Base-by-base conservation (phyloP, 2,329 filamentous ascomycete species). In the Westerdykella ornata region DNA sequence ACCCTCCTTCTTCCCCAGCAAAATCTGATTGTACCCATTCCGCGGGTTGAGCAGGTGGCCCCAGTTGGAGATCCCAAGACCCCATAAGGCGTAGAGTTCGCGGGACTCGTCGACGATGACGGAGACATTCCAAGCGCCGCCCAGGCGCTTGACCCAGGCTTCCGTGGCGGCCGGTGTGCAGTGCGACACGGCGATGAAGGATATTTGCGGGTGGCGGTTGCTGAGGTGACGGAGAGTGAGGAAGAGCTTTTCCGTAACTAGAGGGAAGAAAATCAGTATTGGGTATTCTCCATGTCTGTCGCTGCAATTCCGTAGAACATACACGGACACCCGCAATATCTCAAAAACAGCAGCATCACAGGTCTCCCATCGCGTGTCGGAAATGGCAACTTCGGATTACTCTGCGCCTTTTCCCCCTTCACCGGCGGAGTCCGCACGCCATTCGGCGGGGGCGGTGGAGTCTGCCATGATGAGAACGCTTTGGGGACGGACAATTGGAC, bases 171-270 rank as follows among this genome's bases (percentile, higher is more conserved):
- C 65, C 3, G 67, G 60, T 7, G 77, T 80, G 30, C 77, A 74
- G 63, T 81, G 78, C 17, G 77, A 80, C 38, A 81, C 68, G 47
- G 77, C 77, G 42, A 81, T 67, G 65, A 76, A 80, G 43, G 69
- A 70, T 9, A 80, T 64, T 32, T 65, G 63, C 38, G 71, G 65
- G 50, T 77, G 68, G 38, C 72, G 72, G 59, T 73, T 75, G 11
- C 76, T 71, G 43, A 81, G 68, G 33, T 72, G 65, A 38, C 77
- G 75, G 40, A 80, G 69, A 45, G 70, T 65, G 44, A 80, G 66
- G 54, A 81, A 80, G 4, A 75, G 73, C 51, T 78, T 63, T 43
- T 64, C 55, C 26, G 59, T 59, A 43, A 65, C 62, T 65, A 33
- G 14, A 8, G 26, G 3, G 7, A 22, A 5, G 35, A 3, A 13